These are phyloP conservation scores for Aspergillus indologenus DNA, from an alignment of 495 filamentous ascomycete species.

Conservation along the genomic window DNA sequence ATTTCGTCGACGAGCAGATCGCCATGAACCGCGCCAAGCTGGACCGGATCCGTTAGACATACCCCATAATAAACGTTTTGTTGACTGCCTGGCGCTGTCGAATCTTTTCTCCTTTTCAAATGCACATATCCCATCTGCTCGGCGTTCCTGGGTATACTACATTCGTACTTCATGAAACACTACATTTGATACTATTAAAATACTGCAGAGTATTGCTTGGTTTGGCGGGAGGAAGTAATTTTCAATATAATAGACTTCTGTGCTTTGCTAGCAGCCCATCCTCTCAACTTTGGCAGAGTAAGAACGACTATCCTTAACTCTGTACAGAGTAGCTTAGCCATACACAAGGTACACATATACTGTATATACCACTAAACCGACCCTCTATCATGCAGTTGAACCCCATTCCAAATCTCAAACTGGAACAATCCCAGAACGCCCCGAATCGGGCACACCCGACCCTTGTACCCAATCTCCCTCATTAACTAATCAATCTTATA, in stretches of 20 bases:
- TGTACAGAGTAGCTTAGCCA: too few relatives aligned
- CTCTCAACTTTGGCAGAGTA: too few relatives aligned
- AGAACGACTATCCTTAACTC: too few relatives aligned
- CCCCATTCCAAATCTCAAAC: too few relatives aligned
- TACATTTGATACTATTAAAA: not conserved
- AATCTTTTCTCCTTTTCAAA: conserved; percentile 12
- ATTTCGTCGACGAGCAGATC: conserved; percentile 69
- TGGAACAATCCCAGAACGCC: too few relatives aligned
- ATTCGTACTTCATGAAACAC: not conserved
- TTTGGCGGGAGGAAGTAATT: not conserved
- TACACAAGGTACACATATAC: too few relatives aligned
- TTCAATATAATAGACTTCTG: not conserved
- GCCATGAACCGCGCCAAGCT: conserved; percentile 63
- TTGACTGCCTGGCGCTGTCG: conserved; percentile 37
- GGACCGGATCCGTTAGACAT: conserved; percentile 55
- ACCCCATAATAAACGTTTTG: not conserved
- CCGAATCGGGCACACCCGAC: not conserved
- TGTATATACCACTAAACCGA: too few relatives aligned
- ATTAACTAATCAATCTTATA: not conserved
- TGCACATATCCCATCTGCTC: conserved; percentile 12
- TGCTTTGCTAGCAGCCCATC: not conserved
- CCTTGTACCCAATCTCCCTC: not conserved
- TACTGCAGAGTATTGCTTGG: not conserved
- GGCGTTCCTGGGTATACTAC: conserved; percentile 16
- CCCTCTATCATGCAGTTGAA: too few relatives aligned